Evolutionary conservation across 1,284 basidiomycete species (phyloP).

Genomic region (Athelia psychrophila): DNA sequence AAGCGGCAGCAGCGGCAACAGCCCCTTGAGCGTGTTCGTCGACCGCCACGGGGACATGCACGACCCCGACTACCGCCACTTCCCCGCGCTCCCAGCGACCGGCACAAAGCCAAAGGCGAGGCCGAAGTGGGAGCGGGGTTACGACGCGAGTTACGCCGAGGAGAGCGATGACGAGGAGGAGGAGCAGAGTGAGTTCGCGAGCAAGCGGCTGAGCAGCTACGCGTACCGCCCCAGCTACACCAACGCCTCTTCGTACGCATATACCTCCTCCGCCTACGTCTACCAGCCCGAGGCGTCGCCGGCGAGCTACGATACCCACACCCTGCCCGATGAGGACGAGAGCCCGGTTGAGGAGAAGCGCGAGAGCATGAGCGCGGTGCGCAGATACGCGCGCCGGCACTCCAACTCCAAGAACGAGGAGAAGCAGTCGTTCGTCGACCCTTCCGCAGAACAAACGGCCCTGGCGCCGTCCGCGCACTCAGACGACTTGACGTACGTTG

Average conservation of each 20-base stretch:
- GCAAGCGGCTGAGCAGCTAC: not conserved
- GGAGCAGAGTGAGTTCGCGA: not conserved
- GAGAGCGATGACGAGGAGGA: not conserved
- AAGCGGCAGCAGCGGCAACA: not conserved
- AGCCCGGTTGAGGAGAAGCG: not conserved
- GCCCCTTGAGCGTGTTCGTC: conserved; percentile 41
- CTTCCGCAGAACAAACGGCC: not conserved
- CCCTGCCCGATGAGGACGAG: not conserved
- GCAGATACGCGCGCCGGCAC: not conserved
- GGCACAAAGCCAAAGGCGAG: no score
- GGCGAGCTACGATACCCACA: not conserved
- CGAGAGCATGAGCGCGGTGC: not conserved
- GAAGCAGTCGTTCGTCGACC: not conserved
- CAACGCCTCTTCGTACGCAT: not conserved
- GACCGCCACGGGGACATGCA: conserved; percentile 62
- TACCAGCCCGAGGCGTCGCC: not conserved
- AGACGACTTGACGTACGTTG: conserved; percentile 1
- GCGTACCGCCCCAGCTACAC: not conserved
- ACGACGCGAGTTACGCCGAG: not conserved
- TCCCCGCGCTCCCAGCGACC: conserved; percentile 45
- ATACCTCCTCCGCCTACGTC: not conserved
- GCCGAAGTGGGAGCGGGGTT: not conserved
- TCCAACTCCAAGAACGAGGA: not conserved
- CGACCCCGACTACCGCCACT: conserved; percentile 67
- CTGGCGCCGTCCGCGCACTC: not conserved